These are phyloP conservation scores for Opeltia flavorubescens DNA, from an alignment of 495 filamentous ascomycete species.

Conservation along the genomic window DNA sequence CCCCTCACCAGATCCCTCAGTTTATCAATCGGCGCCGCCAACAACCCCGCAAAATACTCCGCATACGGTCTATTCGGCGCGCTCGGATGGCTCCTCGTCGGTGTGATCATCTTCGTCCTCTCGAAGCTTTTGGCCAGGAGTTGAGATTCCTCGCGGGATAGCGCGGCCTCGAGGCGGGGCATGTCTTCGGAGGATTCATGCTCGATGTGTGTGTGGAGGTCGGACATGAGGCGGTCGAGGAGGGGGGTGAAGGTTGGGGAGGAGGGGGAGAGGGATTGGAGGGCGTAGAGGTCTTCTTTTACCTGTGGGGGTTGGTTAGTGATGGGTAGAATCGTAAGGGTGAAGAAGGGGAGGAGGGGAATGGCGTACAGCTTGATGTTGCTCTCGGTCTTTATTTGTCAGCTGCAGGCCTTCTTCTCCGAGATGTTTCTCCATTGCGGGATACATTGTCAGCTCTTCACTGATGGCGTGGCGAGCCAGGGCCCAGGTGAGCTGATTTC, in stretches of 20 bases:
- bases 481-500: conserved; percentile 60
- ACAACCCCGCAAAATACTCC: conserved; percentile 33
- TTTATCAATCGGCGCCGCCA: conserved; percentile 39
- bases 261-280: conserved; percentile 4
- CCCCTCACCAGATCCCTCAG: conserved; percentile 32
- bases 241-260: conserved; percentile 3
- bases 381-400: conserved; percentile 43
- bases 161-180: conserved; percentile 8
- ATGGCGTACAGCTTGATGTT: conserved; percentile 39
- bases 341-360: not conserved
- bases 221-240: conserved; percentile 4
- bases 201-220: conserved; percentile 7
- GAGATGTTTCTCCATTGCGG: conserved; percentile 46
- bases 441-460: conserved; percentile 60
- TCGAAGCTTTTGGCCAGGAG: conserved; percentile 10
- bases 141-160: conserved; percentile 16
- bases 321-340: not conserved
- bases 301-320: conserved; percentile 1
- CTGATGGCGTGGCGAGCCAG: conserved; percentile 50
- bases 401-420: conserved; percentile 33
- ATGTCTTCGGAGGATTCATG: conserved; percentile 8
- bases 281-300: conserved; percentile 9
- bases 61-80: conserved; percentile 36
- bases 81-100: conserved; percentile 20
- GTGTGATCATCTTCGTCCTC: conserved; percentile 13